Evolutionary conservation across 495 filamentous ascomycete species (phyloP).

Genomic region (Mytilinidion resinicola): DNA sequence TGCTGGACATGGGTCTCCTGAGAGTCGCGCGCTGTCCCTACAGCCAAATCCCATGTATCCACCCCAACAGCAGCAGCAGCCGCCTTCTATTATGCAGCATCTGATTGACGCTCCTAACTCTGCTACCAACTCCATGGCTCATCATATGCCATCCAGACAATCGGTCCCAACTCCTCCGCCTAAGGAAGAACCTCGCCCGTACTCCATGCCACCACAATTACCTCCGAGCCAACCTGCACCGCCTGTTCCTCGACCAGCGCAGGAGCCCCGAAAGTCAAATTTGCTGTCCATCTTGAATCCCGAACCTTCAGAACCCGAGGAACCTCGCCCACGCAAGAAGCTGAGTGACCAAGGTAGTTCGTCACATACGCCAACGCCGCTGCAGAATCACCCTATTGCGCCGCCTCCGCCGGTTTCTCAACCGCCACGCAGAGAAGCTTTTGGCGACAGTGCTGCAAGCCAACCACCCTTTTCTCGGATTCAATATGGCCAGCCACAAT

Average conservation of each 20-base stretch:
- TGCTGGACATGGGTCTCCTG: constrained; percentile 11
- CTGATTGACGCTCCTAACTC: constrained; percentile 5
- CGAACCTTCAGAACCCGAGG: constrained; percentile 22
- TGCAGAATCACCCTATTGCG: constrained; percentile 22
- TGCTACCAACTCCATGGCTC: background rate
- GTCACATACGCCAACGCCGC: constrained; percentile 25
- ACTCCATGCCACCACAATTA: constrained; percentile 8
- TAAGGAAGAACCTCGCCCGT: constrained; percentile 22
- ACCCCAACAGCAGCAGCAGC: background rate
- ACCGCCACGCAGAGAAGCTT: constrained; percentile 14
- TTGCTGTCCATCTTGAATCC: constrained; percentile 22
- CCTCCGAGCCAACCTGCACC: constrained; percentile 1
- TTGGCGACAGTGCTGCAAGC: constrained; percentile 2
- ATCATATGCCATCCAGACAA: constrained; percentile 1
- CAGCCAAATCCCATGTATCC: constrained; percentile 7
- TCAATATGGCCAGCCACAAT: constrained; percentile 10
- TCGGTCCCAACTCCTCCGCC: constrained; percentile 10
- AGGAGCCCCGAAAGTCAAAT: constrained; percentile 26
- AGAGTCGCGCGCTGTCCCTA: constrained; percentile 9
- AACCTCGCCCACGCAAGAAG: constrained; percentile 22
- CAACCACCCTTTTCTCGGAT: constrained; percentile 9
- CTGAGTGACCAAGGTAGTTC: constrained; percentile 16
- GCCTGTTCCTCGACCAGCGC: constrained; percentile 14
- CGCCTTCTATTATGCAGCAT: constrained; percentile 4
- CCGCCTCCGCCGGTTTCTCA: constrained; percentile 8